These are phyloP conservation scores for Trichosporon sp. DNA, from an alignment of 1,284 basidiomycete genomes.

Conservation along the genomic window DNA sequence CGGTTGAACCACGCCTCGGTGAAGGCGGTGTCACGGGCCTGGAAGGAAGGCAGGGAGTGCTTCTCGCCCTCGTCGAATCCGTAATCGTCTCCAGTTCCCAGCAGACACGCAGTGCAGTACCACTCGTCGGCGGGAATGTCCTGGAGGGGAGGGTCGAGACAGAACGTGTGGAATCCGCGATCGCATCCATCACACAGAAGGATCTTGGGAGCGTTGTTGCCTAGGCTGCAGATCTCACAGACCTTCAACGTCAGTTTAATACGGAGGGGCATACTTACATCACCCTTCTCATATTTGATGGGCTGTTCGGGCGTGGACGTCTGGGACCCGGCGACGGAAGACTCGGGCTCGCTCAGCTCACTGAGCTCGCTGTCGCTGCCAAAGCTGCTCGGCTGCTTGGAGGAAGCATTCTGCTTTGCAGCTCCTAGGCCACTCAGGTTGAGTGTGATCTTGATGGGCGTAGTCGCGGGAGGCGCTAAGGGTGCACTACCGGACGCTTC, in stretches of 20 bases:
- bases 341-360: constrained; percentile 44
- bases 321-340: constrained; percentile 25
- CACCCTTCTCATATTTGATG: constrained; percentile 52
- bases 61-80: constrained; percentile 99
- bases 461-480: constrained; percentile 24
- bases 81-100: constrained; percentile 94
- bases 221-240: constrained; percentile 89
- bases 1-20: constrained; percentile 81
- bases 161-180: constrained; percentile 94
- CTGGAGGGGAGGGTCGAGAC: constrained; percentile 85
- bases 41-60: constrained; percentile 88
- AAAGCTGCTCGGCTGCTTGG: constrained; percentile 34
- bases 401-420: neutral
- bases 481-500: constrained; percentile 13
- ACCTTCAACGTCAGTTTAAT: constrained; percentile 57
- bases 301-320: constrained; percentile 29
- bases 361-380: constrained; percentile 49
- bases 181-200: constrained; percentile 97
- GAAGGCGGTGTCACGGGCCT: constrained; percentile 86
- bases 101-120: constrained; percentile 92
- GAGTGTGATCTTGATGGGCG: constrained; percentile 39
- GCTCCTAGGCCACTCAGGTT: constrained; percentile 9
- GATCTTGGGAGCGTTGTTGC: constrained; percentile 85
- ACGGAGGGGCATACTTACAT: constrained; percentile 40
- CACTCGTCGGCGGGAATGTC: constrained; percentile 83